Percentiles rank a stretch among this genome's conserved stretches.
These are phyloP conservation scores for Kwoniella sp. DNA, from an alignment of 768 basidiomycete species.

Conservation along the genomic window DNA sequence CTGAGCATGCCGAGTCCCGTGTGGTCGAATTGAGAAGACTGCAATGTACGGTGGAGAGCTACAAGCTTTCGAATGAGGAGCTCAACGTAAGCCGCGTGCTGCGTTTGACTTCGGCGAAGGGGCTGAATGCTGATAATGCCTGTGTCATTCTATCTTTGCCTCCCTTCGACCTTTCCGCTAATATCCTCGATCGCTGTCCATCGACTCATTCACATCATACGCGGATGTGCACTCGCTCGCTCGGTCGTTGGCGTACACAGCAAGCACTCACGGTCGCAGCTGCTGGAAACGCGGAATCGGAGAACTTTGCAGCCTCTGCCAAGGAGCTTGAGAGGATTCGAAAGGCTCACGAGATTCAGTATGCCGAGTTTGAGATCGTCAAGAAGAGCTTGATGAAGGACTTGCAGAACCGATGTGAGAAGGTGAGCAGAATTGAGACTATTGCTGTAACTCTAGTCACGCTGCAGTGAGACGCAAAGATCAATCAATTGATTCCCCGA, in stretches of 20 bases:
- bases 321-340: slow-evolving; percentile 95
- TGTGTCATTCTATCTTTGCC: not conserved
- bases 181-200: not conserved
- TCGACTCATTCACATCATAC: slow-evolving; percentile 3
- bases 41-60: slow-evolving; percentile 82
- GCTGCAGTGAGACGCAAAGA: not conserved
- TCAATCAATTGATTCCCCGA: not conserved
- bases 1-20: slow-evolving; percentile 84
- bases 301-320: slow-evolving; percentile 93
- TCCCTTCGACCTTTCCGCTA: not conserved
- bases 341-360: slow-evolving; percentile 95
- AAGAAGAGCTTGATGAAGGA: slow-evolving; percentile 99
- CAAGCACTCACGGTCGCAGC: slow-evolving; percentile 94
- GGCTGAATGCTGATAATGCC: slow-evolving; percentile 1
- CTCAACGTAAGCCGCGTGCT: slow-evolving; percentile 70
- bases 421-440: slow-evolving; percentile 61
- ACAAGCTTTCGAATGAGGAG: slow-evolving; percentile 96
- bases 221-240: slow-evolving; percentile 8
- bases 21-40: slow-evolving; percentile 79
- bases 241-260: slow-evolving; percentile 57
- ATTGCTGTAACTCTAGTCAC: too few relatives aligned
- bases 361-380: slow-evolving; percentile 96
- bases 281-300: slow-evolving; percentile 94
- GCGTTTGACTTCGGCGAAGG: slow-evolving; percentile 13
- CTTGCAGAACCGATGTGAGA: slow-evolving; percentile 98